Evolutionary conservation across 768 basidiomycete species (phyloP).

Genomic region (Suillus fuscotomentosus): DNA sequence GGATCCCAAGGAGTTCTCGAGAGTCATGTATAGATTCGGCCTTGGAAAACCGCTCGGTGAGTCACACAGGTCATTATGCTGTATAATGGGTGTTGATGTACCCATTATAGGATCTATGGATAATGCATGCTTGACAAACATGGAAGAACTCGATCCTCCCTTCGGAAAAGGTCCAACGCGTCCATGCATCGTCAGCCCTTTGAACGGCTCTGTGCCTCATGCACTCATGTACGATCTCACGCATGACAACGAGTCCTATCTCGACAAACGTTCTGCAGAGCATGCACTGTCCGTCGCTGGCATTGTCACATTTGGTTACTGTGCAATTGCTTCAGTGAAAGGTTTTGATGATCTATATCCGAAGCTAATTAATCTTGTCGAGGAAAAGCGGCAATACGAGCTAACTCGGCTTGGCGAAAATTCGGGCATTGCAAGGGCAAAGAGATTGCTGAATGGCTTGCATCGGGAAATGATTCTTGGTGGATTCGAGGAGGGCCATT

Average conservation of each 20-base stretch:
- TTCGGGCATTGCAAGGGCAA: conserved; percentile 57
- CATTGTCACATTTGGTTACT: conserved; percentile 86
- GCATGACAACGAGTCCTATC: conserved; percentile 94
- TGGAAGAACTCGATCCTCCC: conserved; percentile 77
- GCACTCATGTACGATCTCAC: conserved; percentile 94
- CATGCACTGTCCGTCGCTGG: conserved; percentile 95
- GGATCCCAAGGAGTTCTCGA: conserved; percentile 88
- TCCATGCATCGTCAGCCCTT: conserved; percentile 70
- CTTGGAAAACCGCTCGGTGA: conserved; percentile 89
- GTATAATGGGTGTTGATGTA: neutral
- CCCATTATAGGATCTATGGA: conserved; percentile 82
- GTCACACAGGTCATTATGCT: conserved; percentile 18
- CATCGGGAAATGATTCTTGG: conserved; percentile 91
- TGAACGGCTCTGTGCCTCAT: conserved; percentile 87
- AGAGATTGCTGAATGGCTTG: conserved; percentile 79
- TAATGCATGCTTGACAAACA: conserved; percentile 72
- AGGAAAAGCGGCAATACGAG: conserved; percentile 80
- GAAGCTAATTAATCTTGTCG: conserved; percentile 86
- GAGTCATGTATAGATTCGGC: conserved; percentile 86
- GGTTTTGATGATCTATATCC: conserved; percentile 98
- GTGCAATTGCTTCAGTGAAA: conserved; percentile 90
- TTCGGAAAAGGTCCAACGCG: conserved; percentile 80
- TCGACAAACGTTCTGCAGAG: conserved; percentile 89
- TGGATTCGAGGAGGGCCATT: conserved; percentile 88
- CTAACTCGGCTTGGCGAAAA: conserved; percentile 53